Base-by-base conservation (phyloP, 805 yeast species). In the Pichia cephalocereana region DNA sequence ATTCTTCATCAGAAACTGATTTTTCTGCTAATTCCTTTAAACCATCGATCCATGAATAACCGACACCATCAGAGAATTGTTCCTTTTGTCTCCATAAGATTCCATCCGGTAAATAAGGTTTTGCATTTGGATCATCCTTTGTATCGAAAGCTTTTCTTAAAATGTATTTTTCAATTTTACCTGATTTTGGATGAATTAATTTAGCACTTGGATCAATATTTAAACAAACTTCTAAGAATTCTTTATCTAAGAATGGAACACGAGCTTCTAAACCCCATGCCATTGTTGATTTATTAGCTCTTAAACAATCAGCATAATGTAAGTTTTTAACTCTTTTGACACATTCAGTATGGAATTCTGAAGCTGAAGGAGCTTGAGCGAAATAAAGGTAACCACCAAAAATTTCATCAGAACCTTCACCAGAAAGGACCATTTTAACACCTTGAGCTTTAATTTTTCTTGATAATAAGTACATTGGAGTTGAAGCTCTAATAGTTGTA, bases 211-310 rank as follows among this genome's bases (percentile, higher is more conserved):
- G 98, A 70, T 85, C 84, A 64, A 93, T 86, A 84, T 85, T 84
- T 96, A 93, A 84, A 69, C 95, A 81, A 41, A 86, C 79, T 62
- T 91, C 87, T 69, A 93, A 74, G 79, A 93, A 93, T 66, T 82
- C 77, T 73, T 82, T 86, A 72, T 93, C 99, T 72, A 93, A 79
- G 86, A 93, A 93, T 58, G 99, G 99, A 58, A 93, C 99, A 73
- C 99, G 86, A 53, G 99, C 99, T 74, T 93, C 99, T 55, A 93
- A 79, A 69, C 99, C 99, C 99, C 99, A 93, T 41, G 99, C 98
- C 96, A 93, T 87, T 51, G 99, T 93, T 34, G 97, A 90, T 74
- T 93, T 93, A 86, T 93, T 93, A 56, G 99, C 99, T 71, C 99
- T 84, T 67, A 93, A 74, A 75, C 98, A 91, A 74, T 93, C 99